Evolutionary conservation across 2,329 filamentous ascomycete genomes (phyloP).

Genomic region (Colletotrichum sp.): DNA sequence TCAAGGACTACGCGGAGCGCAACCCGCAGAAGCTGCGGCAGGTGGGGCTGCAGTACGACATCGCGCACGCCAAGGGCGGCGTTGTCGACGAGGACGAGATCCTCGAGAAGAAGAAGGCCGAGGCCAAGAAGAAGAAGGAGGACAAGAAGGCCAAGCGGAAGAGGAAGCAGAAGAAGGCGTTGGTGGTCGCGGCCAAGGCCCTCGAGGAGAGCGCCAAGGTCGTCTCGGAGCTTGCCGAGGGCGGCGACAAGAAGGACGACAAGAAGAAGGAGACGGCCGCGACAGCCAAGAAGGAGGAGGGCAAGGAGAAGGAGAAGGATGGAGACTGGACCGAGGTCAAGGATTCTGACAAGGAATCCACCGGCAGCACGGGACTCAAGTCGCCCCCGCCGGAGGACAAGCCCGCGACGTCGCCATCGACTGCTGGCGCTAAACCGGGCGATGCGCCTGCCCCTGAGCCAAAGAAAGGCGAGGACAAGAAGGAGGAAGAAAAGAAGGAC

Average conservation of each 20-base stretch:
- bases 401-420: neutral
- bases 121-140: constrained; percentile 30
- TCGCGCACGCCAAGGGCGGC: constrained; percentile 64
- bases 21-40: constrained; percentile 69
- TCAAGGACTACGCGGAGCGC: constrained; percentile 47
- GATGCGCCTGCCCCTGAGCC: neutral
- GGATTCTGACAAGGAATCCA: constrained; percentile 3
- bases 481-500: neutral
- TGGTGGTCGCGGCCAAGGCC: constrained; percentile 10
- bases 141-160: constrained; percentile 28
- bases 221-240: constrained; percentile 7
- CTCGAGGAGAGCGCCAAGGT: constrained; percentile 25
- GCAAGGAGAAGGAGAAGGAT: constrained; percentile 22
- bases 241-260: neutral
- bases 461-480: constrained; percentile 4
- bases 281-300: constrained; percentile 20
- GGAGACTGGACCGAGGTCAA: constrained; percentile 2
- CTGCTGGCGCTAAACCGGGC: neutral
- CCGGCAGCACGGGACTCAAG: neutral
- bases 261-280: constrained; percentile 11
- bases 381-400: neutral
- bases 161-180: constrained; percentile 13
- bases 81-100: constrained; percentile 53
- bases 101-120: constrained; percentile 29
- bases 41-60: constrained; percentile 64